Evolutionary conservation across 805 yeast genomes (phyloP).

Genomic region (Tetrapisispora arboricola): DNA sequence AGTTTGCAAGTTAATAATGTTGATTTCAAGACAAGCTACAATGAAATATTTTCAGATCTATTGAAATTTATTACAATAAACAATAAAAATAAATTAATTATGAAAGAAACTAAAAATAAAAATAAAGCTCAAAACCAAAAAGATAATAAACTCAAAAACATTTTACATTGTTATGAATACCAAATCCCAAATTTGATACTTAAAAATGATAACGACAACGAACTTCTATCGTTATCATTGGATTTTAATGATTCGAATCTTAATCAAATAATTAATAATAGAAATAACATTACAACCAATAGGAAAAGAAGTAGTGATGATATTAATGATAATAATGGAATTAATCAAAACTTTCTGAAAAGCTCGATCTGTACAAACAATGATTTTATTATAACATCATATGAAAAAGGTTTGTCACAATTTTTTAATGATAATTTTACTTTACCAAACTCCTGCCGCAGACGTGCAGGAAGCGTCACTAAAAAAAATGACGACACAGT

Average conservation of each 20-base stretch:
- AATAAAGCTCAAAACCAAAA: background rate
- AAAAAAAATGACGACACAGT: background rate
- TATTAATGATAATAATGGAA: background rate
- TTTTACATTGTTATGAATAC: conserved; percentile 23
- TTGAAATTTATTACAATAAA: conserved; percentile 1
- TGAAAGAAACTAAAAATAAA: background rate
- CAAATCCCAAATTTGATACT: conserved; percentile 18
- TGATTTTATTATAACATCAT: background rate
- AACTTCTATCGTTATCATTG: too few relatives aligned
- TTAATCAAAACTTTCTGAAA: background rate
- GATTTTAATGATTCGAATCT: too few relatives aligned
- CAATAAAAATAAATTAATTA: background rate
- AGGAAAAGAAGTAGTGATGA: background rate
- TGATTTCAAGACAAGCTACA: conserved; percentile 1
- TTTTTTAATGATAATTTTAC: conserved; percentile 1
- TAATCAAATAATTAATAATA: too few relatives aligned
- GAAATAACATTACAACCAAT: too few relatives aligned
- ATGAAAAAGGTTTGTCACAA: background rate
- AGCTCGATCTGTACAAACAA: background rate
- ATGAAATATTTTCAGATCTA: background rate
- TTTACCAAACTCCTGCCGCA: background rate
- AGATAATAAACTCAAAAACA: background rate
- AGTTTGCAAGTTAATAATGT: background rate
- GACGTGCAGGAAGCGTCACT: background rate
- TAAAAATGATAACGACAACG: background rate